phyloP scores from a whole-genome alignment of 1,284 basidiomycete genomes.

The Butyriboletus appendiculatus region DNA sequence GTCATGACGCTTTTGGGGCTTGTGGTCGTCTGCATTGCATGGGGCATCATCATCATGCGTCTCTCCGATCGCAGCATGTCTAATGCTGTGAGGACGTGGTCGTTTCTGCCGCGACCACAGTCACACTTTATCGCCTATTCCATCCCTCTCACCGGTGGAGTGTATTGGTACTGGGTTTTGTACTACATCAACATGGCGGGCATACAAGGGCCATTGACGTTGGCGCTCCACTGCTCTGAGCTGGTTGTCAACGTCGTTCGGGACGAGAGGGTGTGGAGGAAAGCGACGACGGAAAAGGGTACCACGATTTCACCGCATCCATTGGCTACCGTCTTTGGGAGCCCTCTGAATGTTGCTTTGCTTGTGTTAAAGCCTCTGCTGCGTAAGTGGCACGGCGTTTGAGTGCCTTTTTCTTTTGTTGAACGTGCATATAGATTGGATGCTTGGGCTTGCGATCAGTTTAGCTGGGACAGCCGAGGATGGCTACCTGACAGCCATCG shows the following conservation, averaged over 20 bases:
- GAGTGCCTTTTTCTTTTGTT: background rate
- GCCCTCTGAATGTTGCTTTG: conserved; percentile 14
- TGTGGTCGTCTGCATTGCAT: conserved; percentile 17
- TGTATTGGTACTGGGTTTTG: conserved; percentile 27
- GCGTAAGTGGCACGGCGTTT: conserved; percentile 21
- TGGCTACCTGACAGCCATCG: conserved; percentile 17
- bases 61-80: conserved; percentile 16
- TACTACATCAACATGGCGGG: conserved; percentile 28
- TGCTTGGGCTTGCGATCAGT: conserved; percentile 34
- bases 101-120: conserved; percentile 28
- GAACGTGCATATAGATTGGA: conserved; percentile 28
- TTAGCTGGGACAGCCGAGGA: conserved; percentile 14
- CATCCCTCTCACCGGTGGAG: conserved; percentile 21
- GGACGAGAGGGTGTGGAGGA: conserved; percentile 31
- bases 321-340: conserved; percentile 22
- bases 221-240: conserved; percentile 34
- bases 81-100: conserved; percentile 17
- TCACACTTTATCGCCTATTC: conserved; percentile 27
- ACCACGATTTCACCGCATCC: conserved; percentile 20
- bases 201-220: conserved; percentile 32
- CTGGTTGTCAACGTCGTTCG: conserved; percentile 32
- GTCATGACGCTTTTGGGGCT: conserved; percentile 25
- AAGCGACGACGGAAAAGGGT: conserved; percentile 18
- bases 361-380: conserved; percentile 26
- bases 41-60: conserved; percentile 25